Evolutionary conservation across 345 rosid genomes (phyloP).

Genomic region (Camelina hispida): DNA sequence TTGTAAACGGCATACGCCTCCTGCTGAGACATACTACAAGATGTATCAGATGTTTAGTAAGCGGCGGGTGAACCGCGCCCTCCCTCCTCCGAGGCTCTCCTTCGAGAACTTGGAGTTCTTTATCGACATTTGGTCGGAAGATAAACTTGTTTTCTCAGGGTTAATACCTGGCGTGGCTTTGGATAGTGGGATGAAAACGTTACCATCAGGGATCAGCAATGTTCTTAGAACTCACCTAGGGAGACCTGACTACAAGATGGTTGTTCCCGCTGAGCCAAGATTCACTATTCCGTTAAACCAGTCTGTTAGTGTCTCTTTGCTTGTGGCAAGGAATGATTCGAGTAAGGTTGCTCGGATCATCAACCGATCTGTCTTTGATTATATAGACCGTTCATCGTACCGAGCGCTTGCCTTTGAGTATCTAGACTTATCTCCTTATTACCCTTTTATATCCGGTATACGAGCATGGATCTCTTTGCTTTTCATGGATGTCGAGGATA

Average conservation of each 20-base stretch:
- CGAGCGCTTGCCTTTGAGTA: constrained; percentile 84
- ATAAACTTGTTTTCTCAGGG: constrained; percentile 70
- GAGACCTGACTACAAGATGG: constrained; percentile 74
- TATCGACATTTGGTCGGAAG: constrained; percentile 88
- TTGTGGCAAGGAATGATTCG: constrained; percentile 74
- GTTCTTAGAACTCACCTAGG: constrained; percentile 56
- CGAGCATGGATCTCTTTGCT: constrained; percentile 90
- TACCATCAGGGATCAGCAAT: constrained; percentile 54
- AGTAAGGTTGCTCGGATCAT: constrained; percentile 73
- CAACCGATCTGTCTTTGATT: constrained; percentile 67
- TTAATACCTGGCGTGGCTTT: constrained; percentile 70
- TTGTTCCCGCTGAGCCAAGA: constrained; percentile 72
- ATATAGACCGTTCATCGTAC: constrained; percentile 67
- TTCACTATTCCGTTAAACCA: constrained; percentile 63
- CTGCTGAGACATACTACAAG: constrained; percentile 66
- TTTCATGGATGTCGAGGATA: constrained; percentile 68
- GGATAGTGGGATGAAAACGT: constrained; percentile 60
- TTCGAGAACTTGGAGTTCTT: constrained; percentile 77
- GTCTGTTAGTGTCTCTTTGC: constrained; percentile 69
- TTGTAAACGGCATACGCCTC: constrained; percentile 74
- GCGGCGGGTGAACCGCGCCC: constrained; percentile 50
- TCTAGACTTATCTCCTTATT: constrained; percentile 75
- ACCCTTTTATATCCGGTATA: constrained; percentile 77
- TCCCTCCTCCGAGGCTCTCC: constrained; percentile 81
- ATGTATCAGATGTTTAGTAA: constrained; percentile 69